A percentile compares a stretch with the other conserved stretches of the same genome.
Evolutionary conservation across 768 basidiomycete genomes (phyloP).

Genomic region (Albatrellus ellisii): DNA sequence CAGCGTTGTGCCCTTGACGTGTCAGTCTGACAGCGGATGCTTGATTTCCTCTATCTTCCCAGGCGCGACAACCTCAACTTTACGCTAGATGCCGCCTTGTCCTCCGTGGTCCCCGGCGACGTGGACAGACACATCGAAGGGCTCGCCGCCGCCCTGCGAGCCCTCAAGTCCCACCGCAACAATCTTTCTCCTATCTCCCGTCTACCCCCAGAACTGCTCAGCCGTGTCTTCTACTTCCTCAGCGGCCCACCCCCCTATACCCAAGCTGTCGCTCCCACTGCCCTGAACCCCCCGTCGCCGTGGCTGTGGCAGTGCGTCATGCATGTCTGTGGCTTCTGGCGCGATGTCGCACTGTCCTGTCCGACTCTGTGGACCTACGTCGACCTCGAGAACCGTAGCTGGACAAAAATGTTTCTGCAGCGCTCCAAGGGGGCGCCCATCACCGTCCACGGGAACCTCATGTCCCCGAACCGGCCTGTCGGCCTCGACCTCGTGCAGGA

Average conservation of each 20-base stretch:
- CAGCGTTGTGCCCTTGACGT: no score
- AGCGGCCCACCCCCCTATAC: not conserved
- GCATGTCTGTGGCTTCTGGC: not conserved
- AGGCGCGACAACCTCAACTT: not conserved
- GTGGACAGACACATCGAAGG: constrained; percentile 26
- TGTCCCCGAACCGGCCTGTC: not conserved
- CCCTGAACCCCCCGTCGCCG: no score
- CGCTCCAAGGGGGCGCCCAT: not conserved
- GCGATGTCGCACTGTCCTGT: not conserved
- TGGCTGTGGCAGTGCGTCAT: not conserved
- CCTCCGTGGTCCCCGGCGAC: not conserved
- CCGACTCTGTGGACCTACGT: not conserved
- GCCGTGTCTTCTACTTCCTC: constrained; percentile 22
- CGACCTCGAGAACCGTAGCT: not conserved
- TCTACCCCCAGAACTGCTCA: constrained; percentile 31
- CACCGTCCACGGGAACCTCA: not conserved
- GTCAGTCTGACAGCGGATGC: not conserved
- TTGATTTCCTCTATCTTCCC: not conserved
- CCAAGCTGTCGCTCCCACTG: no score
- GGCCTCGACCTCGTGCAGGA: not conserved
- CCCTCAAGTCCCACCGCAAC: constrained; percentile 25
- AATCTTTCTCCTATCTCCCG: constrained; percentile 23
- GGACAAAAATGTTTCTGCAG: not conserved
- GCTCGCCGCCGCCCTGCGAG: constrained; percentile 22
- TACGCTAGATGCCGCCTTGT: no score